A percentile compares a stretch with the other conserved stretches of the same genome.
Conservation (phyloP, 2,329 filamentous ascomycete species). For the Penicillium digitatum region DNA sequence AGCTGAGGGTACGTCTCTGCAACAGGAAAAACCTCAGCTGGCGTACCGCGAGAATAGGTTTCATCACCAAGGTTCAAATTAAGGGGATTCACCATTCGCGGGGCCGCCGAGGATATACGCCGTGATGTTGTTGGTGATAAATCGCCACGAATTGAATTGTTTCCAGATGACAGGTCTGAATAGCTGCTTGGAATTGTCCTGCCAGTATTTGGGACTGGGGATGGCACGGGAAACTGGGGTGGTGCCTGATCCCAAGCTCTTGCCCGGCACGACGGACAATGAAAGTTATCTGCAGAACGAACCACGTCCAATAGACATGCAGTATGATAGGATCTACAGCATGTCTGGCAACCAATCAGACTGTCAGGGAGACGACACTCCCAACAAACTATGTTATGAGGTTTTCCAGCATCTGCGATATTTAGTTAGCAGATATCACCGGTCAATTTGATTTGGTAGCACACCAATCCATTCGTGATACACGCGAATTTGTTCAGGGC, state of each 20-base stretch:
- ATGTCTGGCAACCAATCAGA: constrained; percentile 28
- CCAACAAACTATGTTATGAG: constrained; percentile 32
- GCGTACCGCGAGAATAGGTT: neutral
- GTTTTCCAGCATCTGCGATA: constrained; percentile 25
- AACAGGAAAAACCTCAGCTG: constrained; percentile 4
- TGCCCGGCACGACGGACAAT: constrained; percentile 27
- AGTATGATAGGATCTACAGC: constrained; percentile 32
- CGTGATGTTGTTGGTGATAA: neutral
- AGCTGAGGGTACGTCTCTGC: constrained; percentile 14
- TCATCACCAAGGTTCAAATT: neutral
- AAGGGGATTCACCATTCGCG: neutral
- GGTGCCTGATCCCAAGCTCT: constrained; percentile 24
- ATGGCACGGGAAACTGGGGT: constrained; percentile 8
- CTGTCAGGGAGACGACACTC: constrained; percentile 26
- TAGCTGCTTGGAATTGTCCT: constrained; percentile 9
- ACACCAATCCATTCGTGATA: constrained; percentile 32
- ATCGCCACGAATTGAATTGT: neutral
- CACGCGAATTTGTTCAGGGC: constrained; percentile 21
- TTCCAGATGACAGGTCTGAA: neutral
- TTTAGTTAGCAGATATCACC: constrained; percentile 5
- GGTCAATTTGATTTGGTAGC: neutral
- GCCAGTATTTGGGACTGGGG: constrained; percentile 10
- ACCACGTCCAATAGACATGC: constrained; percentile 18
- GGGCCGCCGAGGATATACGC: neutral
- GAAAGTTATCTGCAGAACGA: constrained; percentile 16